Base-by-base conservation (phyloP, 2,329 filamentous ascomycete species). In the Colletotrichum chlorophyti region DNA sequence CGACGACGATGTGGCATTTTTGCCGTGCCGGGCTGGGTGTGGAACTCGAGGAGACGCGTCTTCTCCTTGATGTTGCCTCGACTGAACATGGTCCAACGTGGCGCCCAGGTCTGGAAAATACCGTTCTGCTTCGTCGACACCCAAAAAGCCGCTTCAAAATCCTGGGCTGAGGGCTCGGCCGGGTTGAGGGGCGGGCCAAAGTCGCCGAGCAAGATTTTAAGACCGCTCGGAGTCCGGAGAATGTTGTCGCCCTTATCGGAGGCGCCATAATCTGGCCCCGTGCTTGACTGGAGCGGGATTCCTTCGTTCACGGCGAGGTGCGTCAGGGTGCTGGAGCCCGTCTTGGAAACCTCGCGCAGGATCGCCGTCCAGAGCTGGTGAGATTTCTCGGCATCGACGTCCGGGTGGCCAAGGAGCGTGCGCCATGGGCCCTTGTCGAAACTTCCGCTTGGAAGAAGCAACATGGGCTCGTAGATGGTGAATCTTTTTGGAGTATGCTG, bases 31-130 rank as follows among this genome's bases (percentile, higher is more conserved):
- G 52, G 0, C 29, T 49, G 14, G 31, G 59, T 31, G 57, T 76
- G 75, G 64, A 87, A 87, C 0, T 68, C 70, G 5, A 96, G 73
- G 1, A 97, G 74, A 11, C 94, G 80, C 1, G 90, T 87, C 71
- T 97, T 98, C 74, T 98, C 94, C 47, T 87, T 90, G 58, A 97
- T 80, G 72, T 97, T 98, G 4, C 94, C 93, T 1, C 93, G 84
- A 62, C 89, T 93, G 72, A 98, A 98, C 93, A 97, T 97, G 23
- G 93, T 96, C 80, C 92, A 93, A 1, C 88, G 75, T 12, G 94
- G 94, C 1, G 93, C 90, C 93, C 93, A 98, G 2, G 83, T 88
- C 76, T 98, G 94, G 31, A 78, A 74, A 57, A 98, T 90, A 3
- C 89, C 90, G 68, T 92, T 91, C 70, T 97, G 93, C 49, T 82